Conservation (phyloP, 2,329 filamentous ascomycete species). For the Periconia sp. region DNA sequence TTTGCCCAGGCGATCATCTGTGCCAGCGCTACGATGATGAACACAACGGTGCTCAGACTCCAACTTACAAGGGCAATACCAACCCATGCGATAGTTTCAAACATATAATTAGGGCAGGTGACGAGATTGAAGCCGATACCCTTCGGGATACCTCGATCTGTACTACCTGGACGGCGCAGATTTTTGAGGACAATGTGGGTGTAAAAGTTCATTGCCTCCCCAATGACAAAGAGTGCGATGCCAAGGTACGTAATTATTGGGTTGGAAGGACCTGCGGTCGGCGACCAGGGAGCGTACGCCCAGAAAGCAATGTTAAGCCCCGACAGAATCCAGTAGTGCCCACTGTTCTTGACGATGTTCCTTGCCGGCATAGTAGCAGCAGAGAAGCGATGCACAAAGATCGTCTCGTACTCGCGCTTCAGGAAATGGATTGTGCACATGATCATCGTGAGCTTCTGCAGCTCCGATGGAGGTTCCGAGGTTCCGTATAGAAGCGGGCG, state of each 20-base stretch:
- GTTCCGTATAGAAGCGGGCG: conserved; percentile 74
- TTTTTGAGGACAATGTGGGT: conserved; percentile 80
- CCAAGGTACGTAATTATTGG: conserved; percentile 63
- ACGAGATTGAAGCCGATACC: conserved; percentile 86
- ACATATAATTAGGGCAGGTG: conserved; percentile 97
- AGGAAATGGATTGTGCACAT: conserved; percentile 84
- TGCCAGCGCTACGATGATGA: conserved; percentile 72
- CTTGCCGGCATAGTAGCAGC: conserved; percentile 87
- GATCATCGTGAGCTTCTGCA: conserved; percentile 74
- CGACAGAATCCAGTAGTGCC: conserved; percentile 89
- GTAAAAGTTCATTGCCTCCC: conserved; percentile 80
- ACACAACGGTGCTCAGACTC: conserved; percentile 78
- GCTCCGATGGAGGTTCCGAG: conserved; percentile 62
- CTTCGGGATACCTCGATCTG: conserved; percentile 83
- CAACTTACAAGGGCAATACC: conserved; percentile 81
- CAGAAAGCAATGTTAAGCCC: conserved; percentile 83
- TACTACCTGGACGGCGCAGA: conserved; percentile 76
- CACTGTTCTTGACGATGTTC: conserved; percentile 95
- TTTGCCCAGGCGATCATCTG: conserved; percentile 89
- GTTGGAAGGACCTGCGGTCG: conserved; percentile 63
- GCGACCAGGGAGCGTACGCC: conserved; percentile 78
- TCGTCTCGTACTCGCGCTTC: conserved; percentile 93
- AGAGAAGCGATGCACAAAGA: conserved; percentile 95
- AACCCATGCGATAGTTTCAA: conserved; percentile 85
- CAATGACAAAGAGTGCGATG: conserved; percentile 73